Conservation (phyloP, 163 green algal species). For the Prototheca cutis region DNA sequence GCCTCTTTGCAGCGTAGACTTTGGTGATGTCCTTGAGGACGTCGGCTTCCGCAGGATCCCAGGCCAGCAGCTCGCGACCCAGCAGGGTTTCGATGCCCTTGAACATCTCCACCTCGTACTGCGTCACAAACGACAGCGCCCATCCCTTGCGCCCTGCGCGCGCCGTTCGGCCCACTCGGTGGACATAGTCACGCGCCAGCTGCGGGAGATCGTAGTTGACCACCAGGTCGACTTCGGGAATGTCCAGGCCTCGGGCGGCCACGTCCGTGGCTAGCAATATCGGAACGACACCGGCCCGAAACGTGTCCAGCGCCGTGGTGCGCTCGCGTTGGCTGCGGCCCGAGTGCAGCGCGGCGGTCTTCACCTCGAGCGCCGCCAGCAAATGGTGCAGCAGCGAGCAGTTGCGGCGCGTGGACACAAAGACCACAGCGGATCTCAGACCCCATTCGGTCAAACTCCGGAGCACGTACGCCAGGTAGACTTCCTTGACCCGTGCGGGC, state of each 20-base stretch:
- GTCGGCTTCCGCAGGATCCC: conserved; percentile 50
- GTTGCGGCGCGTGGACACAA: conserved; percentile 42
- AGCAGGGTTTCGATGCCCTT: conserved; percentile 68
- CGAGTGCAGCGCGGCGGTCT: conserved; percentile 41
- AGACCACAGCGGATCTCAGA: conserved; percentile 73
- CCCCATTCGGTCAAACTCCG: conserved; percentile 31
- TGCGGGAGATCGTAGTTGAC: conserved; percentile 83
- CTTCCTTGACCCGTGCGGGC: conserved; percentile 70
- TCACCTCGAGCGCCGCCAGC: conserved; percentile 63
- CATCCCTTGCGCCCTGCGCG: conserved; percentile 66
- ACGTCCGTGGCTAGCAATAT: conserved; percentile 92
- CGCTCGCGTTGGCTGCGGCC: conserved; percentile 47
- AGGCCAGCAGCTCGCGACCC: conserved; percentile 50
- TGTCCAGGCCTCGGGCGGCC: conserved; percentile 88
- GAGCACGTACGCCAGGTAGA: conserved; percentile 82
- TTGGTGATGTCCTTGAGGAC: conserved; percentile 72
- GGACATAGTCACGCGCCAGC: conserved; percentile 61
- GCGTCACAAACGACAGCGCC: conserved; percentile 75
- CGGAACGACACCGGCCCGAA: conserved; percentile 34
- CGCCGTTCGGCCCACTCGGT: conserved; percentile 71
- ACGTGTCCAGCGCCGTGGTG: conserved; percentile 48
- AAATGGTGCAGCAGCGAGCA: conserved; percentile 59
- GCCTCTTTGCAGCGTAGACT: conserved; percentile 23
- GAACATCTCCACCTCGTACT: conserved; percentile 81
- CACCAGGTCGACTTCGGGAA: conserved; percentile 83